Percentiles rank a stretch among this genome's conserved stretches.
Evolutionary conservation across 306 rosid genomes (phyloP).

Genomic region (Heteromeles arbutifolia): DNA sequence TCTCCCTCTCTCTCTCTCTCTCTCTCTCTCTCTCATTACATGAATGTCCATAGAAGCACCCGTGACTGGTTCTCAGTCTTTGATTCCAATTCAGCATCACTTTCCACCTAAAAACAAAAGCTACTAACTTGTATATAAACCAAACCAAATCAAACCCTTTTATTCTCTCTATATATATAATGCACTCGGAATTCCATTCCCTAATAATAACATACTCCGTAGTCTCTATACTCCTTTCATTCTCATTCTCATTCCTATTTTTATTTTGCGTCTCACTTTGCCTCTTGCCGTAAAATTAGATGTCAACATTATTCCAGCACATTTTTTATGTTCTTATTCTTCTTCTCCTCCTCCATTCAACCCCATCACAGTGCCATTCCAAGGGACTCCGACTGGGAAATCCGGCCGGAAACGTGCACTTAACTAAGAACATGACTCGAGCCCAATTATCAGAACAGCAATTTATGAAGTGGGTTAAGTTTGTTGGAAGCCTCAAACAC

Average conservation of each 20-base stretch:
- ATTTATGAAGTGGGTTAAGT: slow-evolving; percentile 81
- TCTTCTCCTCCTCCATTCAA: slow-evolving; percentile 40
- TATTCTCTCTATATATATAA: not conserved
- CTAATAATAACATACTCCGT: slow-evolving; percentile 6
- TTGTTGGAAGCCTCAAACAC: slow-evolving; percentile 74
- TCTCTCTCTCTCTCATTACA: slow-evolving; percentile 26
- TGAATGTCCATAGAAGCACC: slow-evolving; percentile 42
- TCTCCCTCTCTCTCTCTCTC: slow-evolving; percentile 13
- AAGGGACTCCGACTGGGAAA: slow-evolving; percentile 41
- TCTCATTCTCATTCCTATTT: slow-evolving; percentile 21
- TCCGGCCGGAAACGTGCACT: slow-evolving; percentile 20
- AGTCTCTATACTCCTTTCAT: not conserved
- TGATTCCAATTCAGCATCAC: slow-evolving; percentile 40
- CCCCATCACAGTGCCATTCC: slow-evolving; percentile 42
- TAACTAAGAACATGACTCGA: slow-evolving; percentile 32
- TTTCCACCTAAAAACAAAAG: slow-evolving; percentile 35
- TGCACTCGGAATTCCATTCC: slow-evolving; percentile 9
- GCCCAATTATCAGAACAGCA: slow-evolving; percentile 58
- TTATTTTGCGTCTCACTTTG: not conserved
- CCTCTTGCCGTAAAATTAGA: slow-evolving; percentile 21
- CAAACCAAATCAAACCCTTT: not conserved
- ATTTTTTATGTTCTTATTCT: slow-evolving; percentile 17
- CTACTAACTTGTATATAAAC: slow-evolving; percentile 10
- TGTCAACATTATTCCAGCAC: slow-evolving; percentile 35
- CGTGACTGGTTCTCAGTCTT: slow-evolving; percentile 61